Percentiles rank a stretch among this genome's conserved stretches.
These are phyloP conservation scores for Epichloe festucae DNA, from an alignment of 2,329 filamentous ascomycete genomes.

Conservation along the genomic window DNA sequence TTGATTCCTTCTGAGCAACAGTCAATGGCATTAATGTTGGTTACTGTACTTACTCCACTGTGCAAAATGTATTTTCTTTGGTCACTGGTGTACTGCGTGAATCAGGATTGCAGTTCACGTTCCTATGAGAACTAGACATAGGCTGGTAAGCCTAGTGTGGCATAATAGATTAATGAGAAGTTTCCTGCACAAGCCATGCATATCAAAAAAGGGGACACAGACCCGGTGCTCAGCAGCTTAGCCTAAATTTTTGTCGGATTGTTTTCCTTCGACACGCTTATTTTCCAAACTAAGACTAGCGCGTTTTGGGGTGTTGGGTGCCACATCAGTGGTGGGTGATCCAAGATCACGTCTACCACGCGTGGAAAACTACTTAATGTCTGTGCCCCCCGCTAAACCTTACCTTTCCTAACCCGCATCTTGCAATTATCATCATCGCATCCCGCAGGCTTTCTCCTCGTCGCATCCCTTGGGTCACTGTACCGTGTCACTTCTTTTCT, in stretches of 20 bases:
- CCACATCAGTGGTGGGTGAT: slow-evolving; percentile 27
- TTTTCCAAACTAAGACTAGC: slow-evolving; percentile 23
- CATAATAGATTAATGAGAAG: too few species aligned
- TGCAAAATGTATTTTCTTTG: too few species aligned
- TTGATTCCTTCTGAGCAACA: too few species aligned
- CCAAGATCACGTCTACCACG: slow-evolving; percentile 31
- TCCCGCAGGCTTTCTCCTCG: slow-evolving; percentile 16
- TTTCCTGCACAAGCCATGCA: too few species aligned
- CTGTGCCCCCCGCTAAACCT: slow-evolving; percentile 30
- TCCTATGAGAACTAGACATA: too few species aligned
- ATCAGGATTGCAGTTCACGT: too few species aligned
- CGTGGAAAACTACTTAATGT: slow-evolving; percentile 46
- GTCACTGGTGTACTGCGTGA: too few species aligned
- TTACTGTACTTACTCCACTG: too few species aligned
- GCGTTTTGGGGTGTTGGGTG: slow-evolving; percentile 1
- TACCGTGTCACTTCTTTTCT: not conserved
- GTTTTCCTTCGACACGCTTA: slow-evolving; percentile 9
- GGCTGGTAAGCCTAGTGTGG: too few species aligned
- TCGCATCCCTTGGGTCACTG: slow-evolving; percentile 7
- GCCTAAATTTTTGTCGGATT: slow-evolving; percentile 17
- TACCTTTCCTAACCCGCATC: slow-evolving; percentile 20
- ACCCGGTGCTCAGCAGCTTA: slow-evolving; percentile 7
- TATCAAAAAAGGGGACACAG: too few species aligned
- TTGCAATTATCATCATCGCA: slow-evolving; percentile 25
- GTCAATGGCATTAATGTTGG: too few species aligned